Percentiles rank a stretch among this genome's conserved stretches.
phyloP scores from a whole-genome alignment of 768 basidiomycete genomes.

The Tulasnella sp. region DNA sequence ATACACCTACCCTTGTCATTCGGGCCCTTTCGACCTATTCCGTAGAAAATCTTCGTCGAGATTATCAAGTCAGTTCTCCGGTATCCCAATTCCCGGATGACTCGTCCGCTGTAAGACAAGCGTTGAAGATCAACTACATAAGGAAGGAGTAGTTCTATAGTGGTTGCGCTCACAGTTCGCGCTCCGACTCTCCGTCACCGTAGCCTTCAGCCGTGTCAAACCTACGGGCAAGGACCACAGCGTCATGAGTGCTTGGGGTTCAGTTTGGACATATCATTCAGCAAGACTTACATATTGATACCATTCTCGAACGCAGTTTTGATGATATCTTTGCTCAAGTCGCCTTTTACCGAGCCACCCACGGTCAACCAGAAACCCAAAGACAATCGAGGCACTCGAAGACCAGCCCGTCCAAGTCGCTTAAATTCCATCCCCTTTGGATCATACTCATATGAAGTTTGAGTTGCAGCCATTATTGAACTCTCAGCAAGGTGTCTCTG shows the following conservation, averaged over 20 bases:
- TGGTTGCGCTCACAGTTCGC: conserved; percentile 53
- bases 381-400: neutral
- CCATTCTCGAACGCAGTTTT: conserved; percentile 75
- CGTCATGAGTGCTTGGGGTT: neutral
- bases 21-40: conserved; percentile 55
- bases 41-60: conserved; percentile 82
- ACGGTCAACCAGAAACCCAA: conserved; percentile 54
- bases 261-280: neutral
- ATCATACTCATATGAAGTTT: neutral
- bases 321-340: conserved; percentile 79
- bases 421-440: conserved; percentile 4
- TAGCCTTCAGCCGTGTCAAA: conserved; percentile 73
- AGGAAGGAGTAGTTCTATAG: neutral
- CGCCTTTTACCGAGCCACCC: conserved; percentile 65
- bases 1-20: conserved; percentile 49
- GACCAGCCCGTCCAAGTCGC: conserved; percentile 1
- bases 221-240: neutral
- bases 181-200: conserved; percentile 68
- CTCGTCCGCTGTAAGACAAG: conserved; percentile 54
- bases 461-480: neutral
- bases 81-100: conserved; percentile 70
- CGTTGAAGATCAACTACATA: neutral
- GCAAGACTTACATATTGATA: conserved; percentile 57
- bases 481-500: neutral
- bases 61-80: conserved; percentile 70